These are phyloP conservation scores for Trichosporon inkin DNA, from an alignment of 1,284 basidiomycete genomes.

Conservation along the genomic window DNA sequence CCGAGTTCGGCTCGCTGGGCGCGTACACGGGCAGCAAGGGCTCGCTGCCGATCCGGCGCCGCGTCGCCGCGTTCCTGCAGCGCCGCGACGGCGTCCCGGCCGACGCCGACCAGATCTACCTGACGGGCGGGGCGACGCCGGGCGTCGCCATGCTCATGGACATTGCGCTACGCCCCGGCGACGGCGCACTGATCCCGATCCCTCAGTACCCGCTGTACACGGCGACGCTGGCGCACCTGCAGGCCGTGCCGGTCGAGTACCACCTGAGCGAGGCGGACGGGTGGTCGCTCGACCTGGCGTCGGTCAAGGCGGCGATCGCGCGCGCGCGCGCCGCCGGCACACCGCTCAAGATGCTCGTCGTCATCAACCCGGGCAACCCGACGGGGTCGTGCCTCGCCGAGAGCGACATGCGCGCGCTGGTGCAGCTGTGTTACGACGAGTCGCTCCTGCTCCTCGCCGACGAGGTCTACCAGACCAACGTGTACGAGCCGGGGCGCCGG, in stretches of 20 bases:
- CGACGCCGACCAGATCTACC: constrained; percentile 77
- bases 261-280: constrained; percentile 71
- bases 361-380: constrained; percentile 93
- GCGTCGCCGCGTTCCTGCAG: constrained; percentile 80
- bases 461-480: constrained; percentile 87
- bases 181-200: constrained; percentile 65
- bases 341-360: constrained; percentile 70
- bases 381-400: constrained; percentile 76
- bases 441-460: constrained; percentile 81
- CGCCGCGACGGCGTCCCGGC: constrained; percentile 77
- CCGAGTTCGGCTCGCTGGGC: constrained; percentile 82
- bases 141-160: constrained; percentile 79
- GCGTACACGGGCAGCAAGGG: constrained; percentile 94
- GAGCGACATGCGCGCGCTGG: constrained; percentile 64
- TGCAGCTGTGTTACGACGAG: constrained; percentile 72
- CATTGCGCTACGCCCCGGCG: constrained; percentile 29
- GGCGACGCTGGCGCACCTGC: constrained; percentile 76
- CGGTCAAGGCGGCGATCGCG: constrained; percentile 66
- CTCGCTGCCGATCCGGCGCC: constrained; percentile 74
- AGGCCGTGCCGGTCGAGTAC: constrained; percentile 74
- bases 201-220: constrained; percentile 95
- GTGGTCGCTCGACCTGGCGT: constrained; percentile 72
- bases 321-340: constrained; percentile 56
- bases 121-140: constrained; percentile 82
- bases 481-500: constrained; percentile 61